Evolutionary conservation across 2,329 filamentous ascomycete species (phyloP), one percentile per base, ranked within the genome.

Genomic region (Chaetomiaceae sp.): DNA sequence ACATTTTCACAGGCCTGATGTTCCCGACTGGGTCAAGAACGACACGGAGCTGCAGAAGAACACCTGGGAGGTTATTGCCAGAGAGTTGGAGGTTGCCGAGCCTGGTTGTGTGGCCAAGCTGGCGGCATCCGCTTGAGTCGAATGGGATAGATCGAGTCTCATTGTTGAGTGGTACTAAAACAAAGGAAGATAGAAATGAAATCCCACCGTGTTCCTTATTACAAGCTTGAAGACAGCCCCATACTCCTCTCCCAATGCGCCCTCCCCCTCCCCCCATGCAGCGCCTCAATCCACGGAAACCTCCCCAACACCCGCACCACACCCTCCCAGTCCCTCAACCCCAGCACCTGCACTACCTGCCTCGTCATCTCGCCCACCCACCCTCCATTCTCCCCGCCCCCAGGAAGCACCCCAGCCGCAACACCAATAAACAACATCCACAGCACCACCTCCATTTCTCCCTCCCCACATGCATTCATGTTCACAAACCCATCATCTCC

Each of bases 41-140:
- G 59, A 63, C 1, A 51, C 47, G 33, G 51, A 54, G 23, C 37
- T 51, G n/a, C 62, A 67, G 53, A 58, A 66, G 53, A 33, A 42
- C 12, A 46, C 66, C 3, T 70, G 68, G 67, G 56, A 66, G 4
- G 42, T 50, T 8, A 38, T 71, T 23, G 58, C 61, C 4, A 56
- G 53, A 17, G 61, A 67, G 52, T 36, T 70, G 20, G 65, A 71
- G 47, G 22, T 37, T 11, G 53, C 62, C 17, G 57, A 64, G 43
- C 65, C 66, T 14, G 67, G 66, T 1, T 66, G 62, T 40, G 57
- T 69, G 31, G 17, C 34, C 17, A 57, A 49, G 47, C 37, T 56
- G 39, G n/a, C 46, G 17, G 27, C 47, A 29, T 49, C 29, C 31
- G 33, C 8, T 20, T 31, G n/a, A 15, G 15, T 6, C 15, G 39